These are phyloP conservation scores for Candida pseudoviswanathii DNA, from an alignment of 1,139 yeast genomes.

Conservation along the genomic window DNA sequence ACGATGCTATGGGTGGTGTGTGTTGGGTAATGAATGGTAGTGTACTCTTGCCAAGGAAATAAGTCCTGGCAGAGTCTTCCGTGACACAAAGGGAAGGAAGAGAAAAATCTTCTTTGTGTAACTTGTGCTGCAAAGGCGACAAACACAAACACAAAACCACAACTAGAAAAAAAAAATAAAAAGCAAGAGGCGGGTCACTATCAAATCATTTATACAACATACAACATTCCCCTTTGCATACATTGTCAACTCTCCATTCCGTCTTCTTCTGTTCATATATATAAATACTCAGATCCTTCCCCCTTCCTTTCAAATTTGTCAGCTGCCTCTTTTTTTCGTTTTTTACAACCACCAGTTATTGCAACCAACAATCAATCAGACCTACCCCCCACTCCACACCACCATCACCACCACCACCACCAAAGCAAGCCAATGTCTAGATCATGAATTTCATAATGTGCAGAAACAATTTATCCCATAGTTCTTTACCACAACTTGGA, in stretches of 20 bases:
- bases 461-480: conserved; percentile 6
- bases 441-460: conserved; percentile 1
- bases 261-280: background rate
- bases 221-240: no score
- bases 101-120: background rate
- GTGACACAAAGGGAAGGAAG: background rate
- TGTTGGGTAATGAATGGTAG: no score
- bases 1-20: no score
- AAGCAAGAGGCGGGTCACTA: background rate
- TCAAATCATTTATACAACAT: background rate
- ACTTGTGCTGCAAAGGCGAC: background rate
- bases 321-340: background rate
- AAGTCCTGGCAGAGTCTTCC: background rate
- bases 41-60: no score
- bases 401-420: no score
- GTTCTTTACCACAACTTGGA: background rate
- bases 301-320: background rate
- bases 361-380: background rate
- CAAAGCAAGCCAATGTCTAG: background rate
- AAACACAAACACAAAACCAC: background rate
- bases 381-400: no score
- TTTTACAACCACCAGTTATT: background rate
- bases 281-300: background rate
- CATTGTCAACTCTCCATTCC: no score
- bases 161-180: background rate